These are phyloP conservation scores for Lachnellula cervina DNA, from an alignment of 2,329 filamentous ascomycete species.

Conservation along the genomic window DNA sequence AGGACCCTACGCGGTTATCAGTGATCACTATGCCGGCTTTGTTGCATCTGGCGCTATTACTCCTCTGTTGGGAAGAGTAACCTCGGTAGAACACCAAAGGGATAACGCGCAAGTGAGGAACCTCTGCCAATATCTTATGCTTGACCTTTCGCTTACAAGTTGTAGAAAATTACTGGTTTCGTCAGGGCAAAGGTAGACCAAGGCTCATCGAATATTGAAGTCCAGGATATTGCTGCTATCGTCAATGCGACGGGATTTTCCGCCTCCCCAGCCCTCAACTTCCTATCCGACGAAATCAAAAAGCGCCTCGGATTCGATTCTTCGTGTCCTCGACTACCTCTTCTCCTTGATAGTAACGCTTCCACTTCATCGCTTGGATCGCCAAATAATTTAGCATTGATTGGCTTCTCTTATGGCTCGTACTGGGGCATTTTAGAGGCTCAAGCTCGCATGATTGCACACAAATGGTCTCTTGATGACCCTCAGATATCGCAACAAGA, in stretches of 20 bases:
- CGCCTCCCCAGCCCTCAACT: background rate
- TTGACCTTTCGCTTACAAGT: background rate
- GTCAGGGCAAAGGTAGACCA: background rate
- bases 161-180: background rate
- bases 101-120: background rate
- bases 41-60: slow-evolving; percentile 16
- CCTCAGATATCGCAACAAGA: background rate
- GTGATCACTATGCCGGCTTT: slow-evolving; percentile 19
- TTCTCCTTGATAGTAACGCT: background rate
- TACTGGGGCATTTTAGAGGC: slow-evolving; percentile 6
- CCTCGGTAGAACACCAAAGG: background rate
- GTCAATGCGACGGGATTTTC: background rate
- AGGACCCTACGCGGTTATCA: slow-evolving; percentile 18
- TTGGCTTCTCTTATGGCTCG: slow-evolving; percentile 2
- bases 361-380: background rate
- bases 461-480: background rate
- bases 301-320: background rate
- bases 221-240: background rate
- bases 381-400: background rate
- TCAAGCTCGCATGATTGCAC: slow-evolving; percentile 1
- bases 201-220: background rate
- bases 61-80: slow-evolving; percentile 13
- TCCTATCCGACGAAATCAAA: background rate
- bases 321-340: background rate
- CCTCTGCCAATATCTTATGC: background rate